Evolutionary conservation across 768 basidiomycete species (phyloP).

Genomic region (Amanita phalloides): DNA sequence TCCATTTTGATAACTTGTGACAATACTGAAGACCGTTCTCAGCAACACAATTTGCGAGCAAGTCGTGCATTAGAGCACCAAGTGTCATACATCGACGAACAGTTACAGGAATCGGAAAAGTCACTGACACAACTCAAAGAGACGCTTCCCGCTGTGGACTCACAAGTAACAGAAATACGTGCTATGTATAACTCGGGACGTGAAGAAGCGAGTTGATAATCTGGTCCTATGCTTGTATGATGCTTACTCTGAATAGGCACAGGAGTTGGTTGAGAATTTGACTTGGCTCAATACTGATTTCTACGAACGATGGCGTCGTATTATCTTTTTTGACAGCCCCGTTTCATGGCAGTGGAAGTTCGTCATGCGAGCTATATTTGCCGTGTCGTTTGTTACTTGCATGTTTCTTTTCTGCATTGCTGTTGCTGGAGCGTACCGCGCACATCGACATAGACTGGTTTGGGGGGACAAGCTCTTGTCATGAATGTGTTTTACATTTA

Average conservation of each 20-base stretch:
- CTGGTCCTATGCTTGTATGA: neutral
- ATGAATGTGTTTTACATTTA: slow-evolving; percentile 18
- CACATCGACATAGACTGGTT: slow-evolving; percentile 63
- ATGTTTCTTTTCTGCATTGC: slow-evolving; percentile 52
- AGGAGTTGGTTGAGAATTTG: slow-evolving; percentile 49
- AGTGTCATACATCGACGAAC: slow-evolving; percentile 48
- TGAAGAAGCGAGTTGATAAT: slow-evolving; percentile 36
- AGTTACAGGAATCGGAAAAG: slow-evolving; percentile 52
- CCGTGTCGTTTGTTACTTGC: slow-evolving; percentile 45
- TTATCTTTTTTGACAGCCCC: slow-evolving; percentile 67
- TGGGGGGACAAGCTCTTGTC: slow-evolving; percentile 78
- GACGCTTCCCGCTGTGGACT: slow-evolving; percentile 49
- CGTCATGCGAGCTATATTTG: slow-evolving; percentile 49
- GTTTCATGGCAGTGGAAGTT: slow-evolving; percentile 65
- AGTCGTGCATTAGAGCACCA: slow-evolving; percentile 47
- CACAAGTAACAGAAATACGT: slow-evolving; percentile 51
- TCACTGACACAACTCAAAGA: slow-evolving; percentile 46
- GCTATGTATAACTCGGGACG: slow-evolving; percentile 64
- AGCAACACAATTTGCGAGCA: slow-evolving; percentile 52
- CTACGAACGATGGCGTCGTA: slow-evolving; percentile 63
- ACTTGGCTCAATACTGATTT: slow-evolving; percentile 73
- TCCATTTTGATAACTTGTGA: too few relatives aligned
- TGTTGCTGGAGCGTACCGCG: slow-evolving; percentile 56
- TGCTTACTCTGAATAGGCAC: slow-evolving; percentile 33
- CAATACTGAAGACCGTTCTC: neutral